Conservation (phyloP, 164 flowering plant genomes). For the Dillenia suffruticosa region DNA sequence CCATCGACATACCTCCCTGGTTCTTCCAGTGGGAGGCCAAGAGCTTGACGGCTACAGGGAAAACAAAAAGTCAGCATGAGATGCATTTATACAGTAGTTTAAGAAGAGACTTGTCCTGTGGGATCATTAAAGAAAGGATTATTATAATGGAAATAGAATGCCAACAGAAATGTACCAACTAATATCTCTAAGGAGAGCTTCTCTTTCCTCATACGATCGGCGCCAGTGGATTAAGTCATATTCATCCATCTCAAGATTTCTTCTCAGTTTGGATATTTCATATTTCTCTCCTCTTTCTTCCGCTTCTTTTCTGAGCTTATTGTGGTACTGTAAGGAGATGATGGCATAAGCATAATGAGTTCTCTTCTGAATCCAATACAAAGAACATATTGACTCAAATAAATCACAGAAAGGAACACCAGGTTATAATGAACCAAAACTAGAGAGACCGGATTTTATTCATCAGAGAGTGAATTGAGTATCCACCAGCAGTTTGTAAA, state of each 20-base stretch:
- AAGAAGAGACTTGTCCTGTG: not conserved
- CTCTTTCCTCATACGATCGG: constrained; percentile 90
- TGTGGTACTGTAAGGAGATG: constrained; percentile 44
- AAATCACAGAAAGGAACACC: too few species aligned
- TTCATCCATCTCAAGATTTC: constrained; percentile 94
- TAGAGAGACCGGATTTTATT: too few species aligned
- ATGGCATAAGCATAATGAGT: not conserved
- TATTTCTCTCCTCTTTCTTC: constrained; percentile 69
- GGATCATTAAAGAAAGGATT: not conserved
- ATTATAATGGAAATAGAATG: not conserved
- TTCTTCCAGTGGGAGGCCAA: constrained; percentile 91
- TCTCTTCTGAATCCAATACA: too few species aligned
- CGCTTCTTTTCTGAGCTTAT: constrained; percentile 58
- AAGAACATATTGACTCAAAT: too few species aligned
- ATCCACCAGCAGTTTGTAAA: too few species aligned
- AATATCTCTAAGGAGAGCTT: constrained; percentile 86
- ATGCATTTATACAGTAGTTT: not conserved
- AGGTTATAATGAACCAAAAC: too few species aligned
- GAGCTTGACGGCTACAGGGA: constrained; percentile 62
- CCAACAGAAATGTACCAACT: constrained; percentile 51
- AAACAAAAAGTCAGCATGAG: not conserved
- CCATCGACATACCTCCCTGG: constrained; percentile 76
- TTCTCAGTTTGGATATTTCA: constrained; percentile 60
- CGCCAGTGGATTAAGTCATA: constrained; percentile 95
- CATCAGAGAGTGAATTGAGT: too few species aligned